Evolutionary conservation across 2,329 filamentous ascomycete species (phyloP), one percentile per base, ranked within the genome.

Genomic region (Teratosphaeria nubilosa): DNA sequence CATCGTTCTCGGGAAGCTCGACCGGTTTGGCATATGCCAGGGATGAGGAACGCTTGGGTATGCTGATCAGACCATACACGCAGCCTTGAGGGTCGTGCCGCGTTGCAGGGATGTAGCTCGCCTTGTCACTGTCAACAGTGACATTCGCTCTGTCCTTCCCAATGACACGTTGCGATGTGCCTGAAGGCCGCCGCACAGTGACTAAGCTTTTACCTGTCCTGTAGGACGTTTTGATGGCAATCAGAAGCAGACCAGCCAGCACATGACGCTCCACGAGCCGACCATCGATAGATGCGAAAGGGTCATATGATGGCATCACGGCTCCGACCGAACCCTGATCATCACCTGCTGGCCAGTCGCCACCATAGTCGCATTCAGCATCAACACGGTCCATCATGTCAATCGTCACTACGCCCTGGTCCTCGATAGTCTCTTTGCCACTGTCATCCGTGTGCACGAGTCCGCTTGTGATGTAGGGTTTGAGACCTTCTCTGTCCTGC

Each of bases 401-500:
- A 57, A 97, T 85, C 9, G 94, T 94, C 34, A 95, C 91, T 64
- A 95, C 82, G 5, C 91, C 92, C 72, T 96, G 92, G 71, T 99
- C 92, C 70, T 97, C 92, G 34, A 91, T 82, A 53, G 82, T 83
- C 57, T 90, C 85, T 48, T 82, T 84, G 16, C 90, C 90, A 59
- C 86, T 82, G 25, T 82, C 81, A 67, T 96, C 90, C 9, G 82
- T 86, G 65, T 92, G 91, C 10, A 83, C 78, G 13, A 99, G 80
- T 63, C 90, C 90, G 68, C 87, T 90, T 11, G 88, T 87, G 63
- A 99, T 96, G 89, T 90, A 96, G 30, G 85, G 85, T 55, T 96
- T 91, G 64, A 95, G 86, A 61, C 84, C 89, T 34, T 86, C 83
- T 55, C 94, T 86, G 69, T 96, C 91, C 41, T 86, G 83, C 55